These are phyloP conservation scores for Cocos nucifera DNA, from an alignment of 176 grass and related monocot genomes.

Conservation along the genomic window DNA sequence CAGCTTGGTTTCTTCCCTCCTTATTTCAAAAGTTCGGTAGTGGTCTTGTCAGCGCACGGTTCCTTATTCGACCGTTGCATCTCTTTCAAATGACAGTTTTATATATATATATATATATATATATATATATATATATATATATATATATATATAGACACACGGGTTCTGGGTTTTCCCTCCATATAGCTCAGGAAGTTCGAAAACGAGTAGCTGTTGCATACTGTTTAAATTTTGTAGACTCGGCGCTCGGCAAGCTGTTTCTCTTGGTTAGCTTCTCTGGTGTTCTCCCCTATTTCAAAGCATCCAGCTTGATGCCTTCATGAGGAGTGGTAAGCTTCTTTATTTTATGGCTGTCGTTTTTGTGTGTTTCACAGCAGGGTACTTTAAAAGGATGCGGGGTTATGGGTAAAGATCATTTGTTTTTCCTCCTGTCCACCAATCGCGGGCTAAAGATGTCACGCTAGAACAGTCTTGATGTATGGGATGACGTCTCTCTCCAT, in stretches of 20 bases:
- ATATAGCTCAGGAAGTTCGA: constrained; percentile 6
- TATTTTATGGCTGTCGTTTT: too few species aligned
- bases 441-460: too few species aligned
- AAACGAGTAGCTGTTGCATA: constrained; percentile 1
- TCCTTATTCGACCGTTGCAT: constrained; percentile 17
- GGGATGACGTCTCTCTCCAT: too few species aligned
- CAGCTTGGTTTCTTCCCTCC: constrained; percentile 31
- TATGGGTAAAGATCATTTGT: too few species aligned
- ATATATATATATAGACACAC: neutral
- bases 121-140: neutral
- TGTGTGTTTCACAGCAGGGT: too few species aligned
- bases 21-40: constrained; percentile 55
- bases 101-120: neutral
- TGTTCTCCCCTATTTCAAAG: neutral
- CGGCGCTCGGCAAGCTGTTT: too few species aligned
- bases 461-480: too few species aligned
- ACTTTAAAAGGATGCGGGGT: too few species aligned
- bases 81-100: constrained; percentile 56
- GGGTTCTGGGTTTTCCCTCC: constrained; percentile 2
- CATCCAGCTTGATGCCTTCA: too few species aligned
- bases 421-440: too few species aligned
- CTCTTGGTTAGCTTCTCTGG: too few species aligned
- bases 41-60: constrained; percentile 17
- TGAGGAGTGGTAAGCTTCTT: too few species aligned
- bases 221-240: neutral